phyloP scores from a whole-genome alignment of 192 early-diverging fungal genomes.

The Umbelopsis ramanniana region DNA sequence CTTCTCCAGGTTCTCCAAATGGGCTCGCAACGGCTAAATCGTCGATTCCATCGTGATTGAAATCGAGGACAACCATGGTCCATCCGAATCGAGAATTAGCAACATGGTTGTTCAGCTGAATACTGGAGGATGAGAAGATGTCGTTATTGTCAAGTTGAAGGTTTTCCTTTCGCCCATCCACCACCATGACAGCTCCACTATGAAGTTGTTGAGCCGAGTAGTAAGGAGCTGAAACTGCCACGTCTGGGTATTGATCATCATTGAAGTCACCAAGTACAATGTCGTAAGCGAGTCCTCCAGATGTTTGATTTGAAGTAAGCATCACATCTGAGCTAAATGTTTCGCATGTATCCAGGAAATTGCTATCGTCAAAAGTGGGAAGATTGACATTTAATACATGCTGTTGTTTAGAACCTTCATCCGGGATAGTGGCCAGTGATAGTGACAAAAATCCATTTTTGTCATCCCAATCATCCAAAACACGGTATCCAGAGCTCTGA shows the following conservation, averaged over 20 bases:
- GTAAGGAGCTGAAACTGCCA: conserved; percentile 73
- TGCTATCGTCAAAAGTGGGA: too few relatives aligned
- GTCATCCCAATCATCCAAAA: not conserved
- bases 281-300: conserved; percentile 69
- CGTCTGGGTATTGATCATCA: conserved; percentile 58
- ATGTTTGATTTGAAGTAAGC: conserved; percentile 52
- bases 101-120: not conserved
- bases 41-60: conserved; percentile 86
- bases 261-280: conserved; percentile 72
- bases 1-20: conserved; percentile 46
- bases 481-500: not conserved
- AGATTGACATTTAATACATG: not conserved
- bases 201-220: conserved; percentile 29
- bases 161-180: conserved; percentile 33
- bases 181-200: conserved; percentile 65
- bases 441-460: not conserved
- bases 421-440: not conserved
- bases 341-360: not conserved
- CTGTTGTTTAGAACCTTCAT: not conserved
- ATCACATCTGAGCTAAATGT: conserved; percentile 24
- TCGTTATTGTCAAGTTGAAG: not conserved
- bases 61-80: conserved; percentile 75
- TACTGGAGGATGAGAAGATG: not conserved
- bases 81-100: conserved; percentile 70
- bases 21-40: conserved; percentile 81